Base-by-base conservation (phyloP, 345 rosid genomes). In the Crucihimalaya himalaica region DNA sequence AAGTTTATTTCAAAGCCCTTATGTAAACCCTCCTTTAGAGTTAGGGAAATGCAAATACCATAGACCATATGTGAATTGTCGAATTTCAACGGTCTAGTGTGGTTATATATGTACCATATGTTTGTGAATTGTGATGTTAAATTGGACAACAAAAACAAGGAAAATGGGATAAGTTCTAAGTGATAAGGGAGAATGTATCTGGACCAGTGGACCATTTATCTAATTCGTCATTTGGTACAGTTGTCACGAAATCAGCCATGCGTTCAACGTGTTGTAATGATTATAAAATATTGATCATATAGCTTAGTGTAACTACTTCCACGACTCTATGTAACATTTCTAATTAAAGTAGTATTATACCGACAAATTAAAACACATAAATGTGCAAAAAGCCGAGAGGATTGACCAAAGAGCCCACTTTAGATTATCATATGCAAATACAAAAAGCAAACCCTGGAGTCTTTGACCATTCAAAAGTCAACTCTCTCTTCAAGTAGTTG, bases 361-460 rank as follows among this genome's bases (percentile, higher is more conserved):
- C 37, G 13, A 6, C 13, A 48, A 27, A 64, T 11, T 20, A 40
- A 51, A 47, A 25, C 51, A 32, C 13, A 9, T 16, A 73, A 31
- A 34, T 53, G 34, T 12, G 58, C 18, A 8, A 23, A 43, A 46
- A 66, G 88, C 88, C 88, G 87, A 65, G 83, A 73, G 74, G 31
- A 81, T 72, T 86, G 93, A 88, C 93, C 85, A 84, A 81, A 79
- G 80, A 75, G 74, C 84, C 46, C 72, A 20, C 62, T 20, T 62
- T 35, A 52, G 32, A 35, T 48, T 25, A 67, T 75, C 55, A 59
- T 52, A 51, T 16, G 55, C 57, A 43, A 14, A n/a, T n/a, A n/a
- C n/a, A n/a, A 68, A 20, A 68, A 20, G 12, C 69, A 75, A 68
- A 75, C 27, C 47, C 27, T 68, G 53, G 53, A 61, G 56, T 68